phyloP scores from a whole-genome alignment of 2,329 filamentous ascomycete species.

The Zymoseptoria brevis region DNA sequence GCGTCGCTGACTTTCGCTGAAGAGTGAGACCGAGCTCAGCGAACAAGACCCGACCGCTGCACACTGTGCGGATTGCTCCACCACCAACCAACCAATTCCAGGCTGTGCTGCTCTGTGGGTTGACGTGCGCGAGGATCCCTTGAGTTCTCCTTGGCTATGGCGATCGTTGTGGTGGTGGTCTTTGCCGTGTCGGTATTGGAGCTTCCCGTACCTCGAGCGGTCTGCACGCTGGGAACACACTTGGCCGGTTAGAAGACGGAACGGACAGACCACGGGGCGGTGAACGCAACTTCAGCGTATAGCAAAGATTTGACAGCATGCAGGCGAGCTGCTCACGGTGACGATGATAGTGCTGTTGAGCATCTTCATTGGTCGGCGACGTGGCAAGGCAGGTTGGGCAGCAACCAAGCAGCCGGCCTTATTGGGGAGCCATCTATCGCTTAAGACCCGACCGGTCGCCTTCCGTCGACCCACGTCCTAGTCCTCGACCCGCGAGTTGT shows the following conservation, averaged over 20 bases:
- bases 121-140: not conserved
- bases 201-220: not conserved
- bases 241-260: not conserved
- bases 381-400: constrained; percentile 5
- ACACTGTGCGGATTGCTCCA: not conserved
- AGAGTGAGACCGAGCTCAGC: not conserved
- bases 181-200: not conserved
- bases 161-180: not conserved
- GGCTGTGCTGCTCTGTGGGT: not conserved
- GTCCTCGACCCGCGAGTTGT: not conserved
- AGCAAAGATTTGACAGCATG: not conserved
- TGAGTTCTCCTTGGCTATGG: not conserved
- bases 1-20: not conserved
- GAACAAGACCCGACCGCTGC: not conserved
- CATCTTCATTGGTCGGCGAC: constrained; percentile 2
- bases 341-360: constrained; percentile 2
- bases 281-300: not conserved
- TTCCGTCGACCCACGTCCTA: not conserved
- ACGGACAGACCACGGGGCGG: not conserved
- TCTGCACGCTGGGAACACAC: not conserved
- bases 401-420: not conserved
- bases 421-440: not conserved
- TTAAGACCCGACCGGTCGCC: not conserved
- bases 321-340: not conserved
- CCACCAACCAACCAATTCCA: not conserved